Base-by-base conservation (phyloP, 257 asterid species). In the Jacaranda mimosifolia region DNA sequence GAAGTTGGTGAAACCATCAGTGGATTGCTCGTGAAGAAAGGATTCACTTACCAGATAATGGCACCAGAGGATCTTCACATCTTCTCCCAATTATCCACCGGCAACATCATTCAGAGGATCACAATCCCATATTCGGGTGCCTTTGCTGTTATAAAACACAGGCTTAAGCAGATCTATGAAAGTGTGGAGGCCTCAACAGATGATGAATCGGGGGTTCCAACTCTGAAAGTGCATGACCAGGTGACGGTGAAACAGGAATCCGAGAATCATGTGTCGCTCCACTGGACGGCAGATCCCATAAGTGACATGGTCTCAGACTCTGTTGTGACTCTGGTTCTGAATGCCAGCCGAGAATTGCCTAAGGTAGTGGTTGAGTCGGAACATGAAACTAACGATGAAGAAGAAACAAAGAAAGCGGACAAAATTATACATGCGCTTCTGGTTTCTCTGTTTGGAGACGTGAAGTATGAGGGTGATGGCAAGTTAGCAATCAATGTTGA, bases 301-400 rank as follows among this genome's bases (percentile, higher is more conserved):
- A 89, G 92, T 75, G 99, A 96, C 77, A 91, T 96, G 98, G 98
- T 96, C 35, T 89, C 99, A 3, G 98, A 95, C 83, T 95, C 98
- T 1, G 74, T 95, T 1, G 97, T 93, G 74, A 94, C 99, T 63
- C 83, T 95, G 49, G 89, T 95, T 79, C 78, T 91, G 17, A 95
- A 93, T 78, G 99, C 96, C 26, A 86, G 96, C 73, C 82, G 97
- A 56, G 97, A 90, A 3, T 36, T 82, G 82, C 86, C 88, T 1
- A 82, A 79, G 48, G 85, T 89, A 80, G 91, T 86, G 74, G 83
- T 80, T 36, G 99, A 91, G 77, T 76, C 93, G 0, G 99, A 88
- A 59, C 80, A 82, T 3, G 81, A 73, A 58, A 7, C 53, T 19
- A 85, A 63, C 3, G 93, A 83, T 18, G 93, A 81, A 10, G 97